Base-by-base conservation (phyloP, 1,139 yeast species). In the Sugiyamaella novakii region DNA sequence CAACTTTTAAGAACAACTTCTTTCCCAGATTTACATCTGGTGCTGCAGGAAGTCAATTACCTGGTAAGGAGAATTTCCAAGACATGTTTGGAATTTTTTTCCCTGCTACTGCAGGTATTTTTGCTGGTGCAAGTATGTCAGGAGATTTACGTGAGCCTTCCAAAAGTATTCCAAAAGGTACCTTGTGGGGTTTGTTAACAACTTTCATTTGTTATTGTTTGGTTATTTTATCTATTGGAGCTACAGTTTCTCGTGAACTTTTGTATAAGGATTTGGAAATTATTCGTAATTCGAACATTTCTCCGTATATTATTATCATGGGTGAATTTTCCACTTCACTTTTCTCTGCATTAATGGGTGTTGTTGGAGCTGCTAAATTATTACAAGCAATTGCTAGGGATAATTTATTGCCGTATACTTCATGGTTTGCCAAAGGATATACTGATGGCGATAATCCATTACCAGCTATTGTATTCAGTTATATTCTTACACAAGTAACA, bases 81-180 rank as follows among this genome's bases (percentile, higher is more conserved):
- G 85, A 87, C 63, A 69, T 92, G 57, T 92, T 92, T 76, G 98
- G 98, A 2, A 87, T 92, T 46, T 87, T 92, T 66, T 92, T 92
- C 72, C 98, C 98, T 11, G 96, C 98, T 0, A 91, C 98, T 0
- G 96, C 98, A 2, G 98, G 98, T 52, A 91, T 92, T 36, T 85
- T 91, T 66, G 98, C 98, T 1, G 98, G 98, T n/a, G 97, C 98
- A 1, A 86, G 95, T 12, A 92, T 92, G 98, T 88, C 96, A 40
- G 98, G 98, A n/a, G 96, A 89, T 59, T 74, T 92, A 54, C 73
- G 79, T 52, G 81, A 77, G 51, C 98, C 98, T 0, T 87, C 96
- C 0, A 81, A 78, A 58, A 82, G 95, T 1, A 92, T 92, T 47
- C 98, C 98, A 0, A 75, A 77, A 53, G 98, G 98, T 6, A 92